Evolutionary conservation across 495 filamentous ascomycete species (phyloP).

Genomic region (Aspergillus egyptiacus): DNA sequence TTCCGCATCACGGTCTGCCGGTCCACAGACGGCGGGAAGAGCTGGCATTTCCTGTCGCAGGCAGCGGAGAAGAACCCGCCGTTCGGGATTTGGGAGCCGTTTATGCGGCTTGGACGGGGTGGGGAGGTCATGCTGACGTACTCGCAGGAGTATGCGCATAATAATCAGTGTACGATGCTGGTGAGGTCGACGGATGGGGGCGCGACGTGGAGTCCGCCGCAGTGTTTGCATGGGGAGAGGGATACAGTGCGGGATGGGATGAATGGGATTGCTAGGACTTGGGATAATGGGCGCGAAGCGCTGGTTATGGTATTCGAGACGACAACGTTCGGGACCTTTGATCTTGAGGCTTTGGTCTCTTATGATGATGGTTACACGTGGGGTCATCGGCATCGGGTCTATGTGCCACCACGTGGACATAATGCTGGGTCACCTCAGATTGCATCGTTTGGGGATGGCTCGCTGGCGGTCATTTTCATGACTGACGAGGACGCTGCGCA

Average conservation of each 20-base stretch:
- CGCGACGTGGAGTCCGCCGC: slow-evolving; percentile 40
- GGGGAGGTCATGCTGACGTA: slow-evolving; percentile 54
- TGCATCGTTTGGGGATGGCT: slow-evolving; percentile 49
- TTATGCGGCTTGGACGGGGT: slow-evolving; percentile 45
- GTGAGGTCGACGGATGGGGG: slow-evolving; percentile 52
- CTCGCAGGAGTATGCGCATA: slow-evolving; percentile 47
- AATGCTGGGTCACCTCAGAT: slow-evolving; percentile 58
- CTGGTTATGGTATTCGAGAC: slow-evolving; percentile 58
- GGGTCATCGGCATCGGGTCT: slow-evolving; percentile 47
- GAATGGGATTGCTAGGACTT: slow-evolving; percentile 47
- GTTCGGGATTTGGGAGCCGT: slow-evolving; percentile 57
- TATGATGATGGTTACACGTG: slow-evolving; percentile 53
- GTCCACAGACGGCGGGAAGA: slow-evolving; percentile 47
- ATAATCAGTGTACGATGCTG: slow-evolving; percentile 57
- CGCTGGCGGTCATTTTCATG: slow-evolving; percentile 54
- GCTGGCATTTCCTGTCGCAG: slow-evolving; percentile 51
- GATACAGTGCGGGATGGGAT: slow-evolving; percentile 53
- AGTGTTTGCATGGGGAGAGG: slow-evolving; percentile 42
- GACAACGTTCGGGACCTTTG: slow-evolving; percentile 43
- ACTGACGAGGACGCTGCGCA: slow-evolving; percentile 49
- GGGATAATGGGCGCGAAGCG: slow-evolving; percentile 38
- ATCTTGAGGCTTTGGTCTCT: slow-evolving; percentile 49
- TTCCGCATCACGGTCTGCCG: slow-evolving; percentile 59
- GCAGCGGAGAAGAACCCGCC: slow-evolving; percentile 39
- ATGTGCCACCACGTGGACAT: slow-evolving; percentile 35